A percentile compares a stretch with the other conserved stretches of the same genome.
Evolutionary conservation across 345 rosid genomes (phyloP).

Genomic region (Excoecaria agallocha): DNA sequence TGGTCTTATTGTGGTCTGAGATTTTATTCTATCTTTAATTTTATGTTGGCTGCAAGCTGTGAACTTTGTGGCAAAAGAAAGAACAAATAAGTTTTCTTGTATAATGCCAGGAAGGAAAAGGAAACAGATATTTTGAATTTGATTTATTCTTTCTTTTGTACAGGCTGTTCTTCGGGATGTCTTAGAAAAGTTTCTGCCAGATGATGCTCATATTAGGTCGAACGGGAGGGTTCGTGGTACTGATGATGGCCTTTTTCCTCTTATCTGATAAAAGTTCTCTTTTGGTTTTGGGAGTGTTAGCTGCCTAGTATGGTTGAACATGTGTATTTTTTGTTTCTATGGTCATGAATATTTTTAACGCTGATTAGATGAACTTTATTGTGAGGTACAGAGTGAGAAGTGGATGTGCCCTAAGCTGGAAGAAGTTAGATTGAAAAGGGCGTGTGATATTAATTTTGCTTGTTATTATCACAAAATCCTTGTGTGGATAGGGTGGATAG

Average conservation of each 20-base stretch:
- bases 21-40: background rate
- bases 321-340: background rate
- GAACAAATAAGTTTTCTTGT: background rate
- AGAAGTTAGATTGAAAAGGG: background rate
- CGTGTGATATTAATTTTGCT: background rate
- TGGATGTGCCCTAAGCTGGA: background rate
- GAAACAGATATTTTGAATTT: background rate
- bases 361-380: background rate
- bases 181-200: conserved; percentile 69
- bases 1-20: background rate
- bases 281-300: background rate
- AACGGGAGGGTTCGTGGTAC: conserved; percentile 91
- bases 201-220: conserved; percentile 72
- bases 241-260: conserved; percentile 20
- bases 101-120: background rate
- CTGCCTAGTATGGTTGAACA: background rate
- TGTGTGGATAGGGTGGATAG: background rate
- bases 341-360: background rate
- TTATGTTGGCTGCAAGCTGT: background rate
- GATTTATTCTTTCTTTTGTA: background rate
- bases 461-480: background rate
- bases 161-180: conserved; percentile 83
- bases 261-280: background rate
- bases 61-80: background rate
- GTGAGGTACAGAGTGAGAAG: background rate